These are phyloP conservation scores for Scheffersomyces quercinus DNA, from an alignment of 1,139 yeast species.

Conservation along the genomic window DNA sequence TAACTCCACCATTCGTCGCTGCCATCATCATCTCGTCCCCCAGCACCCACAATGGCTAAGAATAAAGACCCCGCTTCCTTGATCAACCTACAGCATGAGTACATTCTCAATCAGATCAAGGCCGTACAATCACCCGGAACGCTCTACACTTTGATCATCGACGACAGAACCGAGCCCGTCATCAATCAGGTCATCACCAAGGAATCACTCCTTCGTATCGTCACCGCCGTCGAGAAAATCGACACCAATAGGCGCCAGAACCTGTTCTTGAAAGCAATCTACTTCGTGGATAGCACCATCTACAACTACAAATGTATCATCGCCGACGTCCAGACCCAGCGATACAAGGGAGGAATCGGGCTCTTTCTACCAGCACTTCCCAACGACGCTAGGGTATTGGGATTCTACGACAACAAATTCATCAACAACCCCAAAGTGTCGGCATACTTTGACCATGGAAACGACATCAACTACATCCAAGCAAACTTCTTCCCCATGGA, in stretches of 20 bases:
- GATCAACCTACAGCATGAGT: constrained; percentile 35
- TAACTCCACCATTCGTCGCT: too few species aligned
- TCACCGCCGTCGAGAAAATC: constrained; percentile 42
- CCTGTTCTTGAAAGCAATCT: constrained; percentile 43
- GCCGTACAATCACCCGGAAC: constrained; percentile 33
- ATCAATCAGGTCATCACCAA: constrained; percentile 36
- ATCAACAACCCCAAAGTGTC: constrained; percentile 31
- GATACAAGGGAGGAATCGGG: constrained; percentile 42
- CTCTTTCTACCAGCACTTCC: constrained; percentile 34
- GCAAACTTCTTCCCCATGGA: constrained; percentile 37
- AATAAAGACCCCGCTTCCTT: constrained; percentile 37
- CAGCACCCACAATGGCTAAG: constrained; percentile 12
- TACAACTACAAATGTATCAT: constrained; percentile 44
- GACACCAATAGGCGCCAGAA: constrained; percentile 38
- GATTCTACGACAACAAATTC: constrained; percentile 30
- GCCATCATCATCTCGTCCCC: too few species aligned
- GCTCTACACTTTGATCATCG: constrained; percentile 41
- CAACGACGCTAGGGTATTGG: constrained; percentile 23
- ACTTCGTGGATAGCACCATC: constrained; percentile 37
- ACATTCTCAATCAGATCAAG: constrained; percentile 36
- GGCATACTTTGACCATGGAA: constrained; percentile 33
- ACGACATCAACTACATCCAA: constrained; percentile 26
- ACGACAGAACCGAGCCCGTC: constrained; percentile 37
- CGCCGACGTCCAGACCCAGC: constrained; percentile 40
- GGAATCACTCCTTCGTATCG: constrained; percentile 40